These are phyloP conservation scores for Gnetum montanum DNA, from an alignment of 75 land plant genomes.

Conservation along the genomic window DNA sequence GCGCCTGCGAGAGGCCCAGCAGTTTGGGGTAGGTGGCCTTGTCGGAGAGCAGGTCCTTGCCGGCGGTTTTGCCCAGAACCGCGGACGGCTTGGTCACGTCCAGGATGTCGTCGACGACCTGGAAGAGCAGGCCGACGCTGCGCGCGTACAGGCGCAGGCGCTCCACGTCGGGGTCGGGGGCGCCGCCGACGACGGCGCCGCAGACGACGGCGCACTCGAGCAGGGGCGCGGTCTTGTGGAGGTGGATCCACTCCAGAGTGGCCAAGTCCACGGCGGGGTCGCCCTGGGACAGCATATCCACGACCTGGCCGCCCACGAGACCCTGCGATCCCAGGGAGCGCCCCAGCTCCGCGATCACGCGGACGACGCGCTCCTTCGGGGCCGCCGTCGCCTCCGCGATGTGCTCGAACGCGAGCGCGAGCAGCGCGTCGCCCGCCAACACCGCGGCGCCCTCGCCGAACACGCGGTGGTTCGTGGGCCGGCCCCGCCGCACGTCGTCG, in stretches of 20 bases:
- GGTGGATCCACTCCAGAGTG: slow-evolving; percentile 47
- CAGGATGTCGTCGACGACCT: slow-evolving; percentile 89
- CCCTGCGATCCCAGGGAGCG: slow-evolving; percentile 48
- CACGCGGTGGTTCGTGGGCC: slow-evolving; percentile 15
- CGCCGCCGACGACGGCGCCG: slow-evolving; percentile 63
- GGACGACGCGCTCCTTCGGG: slow-evolving; percentile 17
- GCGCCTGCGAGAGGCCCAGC: slow-evolving; percentile 63
- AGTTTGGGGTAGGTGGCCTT: slow-evolving; percentile 82
- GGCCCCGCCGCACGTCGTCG: slow-evolving; percentile 48
- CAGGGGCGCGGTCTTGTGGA: slow-evolving; percentile 60
- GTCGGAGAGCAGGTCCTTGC: slow-evolving; percentile 73
- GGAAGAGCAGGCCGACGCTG: slow-evolving; percentile 57
- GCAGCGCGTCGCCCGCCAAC: slow-evolving; percentile 44
- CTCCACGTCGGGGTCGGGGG: slow-evolving; percentile 42
- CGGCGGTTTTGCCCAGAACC: slow-evolving; percentile 79
- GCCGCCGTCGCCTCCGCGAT: slow-evolving; percentile 24
- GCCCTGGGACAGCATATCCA: slow-evolving; percentile 30
- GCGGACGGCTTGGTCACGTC: slow-evolving; percentile 81
- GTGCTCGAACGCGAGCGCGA: slow-evolving; percentile 49
- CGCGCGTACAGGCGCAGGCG: slow-evolving; percentile 44
- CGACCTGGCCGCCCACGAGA: slow-evolving; percentile 40
- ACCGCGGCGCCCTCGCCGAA: slow-evolving; percentile 47
- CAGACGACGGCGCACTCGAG: slow-evolving; percentile 44
- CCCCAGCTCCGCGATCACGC: slow-evolving; percentile 48
- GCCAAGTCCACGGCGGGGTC: slow-evolving; percentile 16